These are phyloP conservation scores for Monosporascus sp. DNA, from an alignment of 2,329 filamentous ascomycete species.

Conservation along the genomic window DNA sequence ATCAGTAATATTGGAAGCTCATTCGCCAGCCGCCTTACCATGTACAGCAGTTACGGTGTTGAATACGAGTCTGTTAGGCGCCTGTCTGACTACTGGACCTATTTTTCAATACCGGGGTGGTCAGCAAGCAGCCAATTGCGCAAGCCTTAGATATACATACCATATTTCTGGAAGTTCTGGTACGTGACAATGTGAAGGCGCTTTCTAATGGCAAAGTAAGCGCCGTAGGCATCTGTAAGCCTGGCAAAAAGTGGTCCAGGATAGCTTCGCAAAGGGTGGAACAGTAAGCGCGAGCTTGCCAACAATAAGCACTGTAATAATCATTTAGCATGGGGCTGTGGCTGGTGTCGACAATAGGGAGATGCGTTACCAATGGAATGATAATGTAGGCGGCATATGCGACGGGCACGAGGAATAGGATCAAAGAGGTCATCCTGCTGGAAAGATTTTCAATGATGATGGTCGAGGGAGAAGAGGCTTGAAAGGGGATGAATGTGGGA, in stretches of 20 bases:
- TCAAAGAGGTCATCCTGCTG: no score
- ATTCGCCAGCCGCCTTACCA: neutral
- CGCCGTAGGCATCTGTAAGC: slow-evolving; percentile 3
- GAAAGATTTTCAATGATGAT: no score
- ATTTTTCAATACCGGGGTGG: neutral
- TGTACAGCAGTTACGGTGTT: slow-evolving; percentile 8
- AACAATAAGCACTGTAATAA: no score
- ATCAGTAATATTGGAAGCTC: neutral
- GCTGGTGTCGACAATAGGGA: no score
- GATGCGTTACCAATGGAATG: no score
- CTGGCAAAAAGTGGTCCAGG: slow-evolving; percentile 5
- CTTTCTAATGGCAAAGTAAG: slow-evolving; percentile 1
- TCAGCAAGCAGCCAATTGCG: neutral
- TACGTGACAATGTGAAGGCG: slow-evolving; percentile 4
- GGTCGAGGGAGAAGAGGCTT: no score
- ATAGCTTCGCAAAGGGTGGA: neutral
- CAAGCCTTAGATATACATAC: neutral
- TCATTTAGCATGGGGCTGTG: no score
- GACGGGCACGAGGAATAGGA: no score
- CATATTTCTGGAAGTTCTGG: slow-evolving; percentile 4
- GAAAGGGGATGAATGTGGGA: no score
- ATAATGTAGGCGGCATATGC: no score
- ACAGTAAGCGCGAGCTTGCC: no score
- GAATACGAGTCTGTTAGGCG: slow-evolving; percentile 9
- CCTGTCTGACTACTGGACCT: slow-evolving; percentile 5